These are phyloP conservation scores for Gossypium anomalum DNA, from an alignment of 345 rosid genomes.

Conservation along the genomic window DNA sequence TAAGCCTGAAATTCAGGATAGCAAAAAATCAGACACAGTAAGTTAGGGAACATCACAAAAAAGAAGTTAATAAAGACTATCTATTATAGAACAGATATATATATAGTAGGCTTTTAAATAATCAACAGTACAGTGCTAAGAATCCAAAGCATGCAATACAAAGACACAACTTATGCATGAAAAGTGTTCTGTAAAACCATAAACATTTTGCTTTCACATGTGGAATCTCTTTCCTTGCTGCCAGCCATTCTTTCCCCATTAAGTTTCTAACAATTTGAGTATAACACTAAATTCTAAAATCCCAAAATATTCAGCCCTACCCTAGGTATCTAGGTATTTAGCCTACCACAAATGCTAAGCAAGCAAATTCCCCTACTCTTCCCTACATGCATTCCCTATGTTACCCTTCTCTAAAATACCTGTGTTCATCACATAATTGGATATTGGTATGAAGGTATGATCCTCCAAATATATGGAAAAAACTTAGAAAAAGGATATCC, in stretches of 20 bases:
- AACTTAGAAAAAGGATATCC: no score
- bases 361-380: background rate
- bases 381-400: background rate
- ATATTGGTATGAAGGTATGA: no score
- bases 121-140: background rate
- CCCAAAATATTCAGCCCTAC: background rate
- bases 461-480: no score
- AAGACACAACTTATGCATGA: background rate
- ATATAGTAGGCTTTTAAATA: background rate
- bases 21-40: conserved; percentile 4
- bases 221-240: background rate
- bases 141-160: background rate
- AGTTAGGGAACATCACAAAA: background rate
- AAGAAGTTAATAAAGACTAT: background rate
- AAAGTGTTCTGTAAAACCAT: background rate
- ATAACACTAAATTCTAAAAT: background rate
- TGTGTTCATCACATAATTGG: no score
- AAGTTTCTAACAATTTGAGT: background rate
- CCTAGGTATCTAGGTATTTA: background rate
- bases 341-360: background rate
- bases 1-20: conserved; percentile 48
- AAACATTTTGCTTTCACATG: background rate
- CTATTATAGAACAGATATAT: background rate
- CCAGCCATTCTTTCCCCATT: background rate
- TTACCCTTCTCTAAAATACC: no score